These are phyloP conservation scores for Cyberlindnera veronae DNA, from an alignment of 805 yeast genomes.

Conservation along the genomic window DNA sequence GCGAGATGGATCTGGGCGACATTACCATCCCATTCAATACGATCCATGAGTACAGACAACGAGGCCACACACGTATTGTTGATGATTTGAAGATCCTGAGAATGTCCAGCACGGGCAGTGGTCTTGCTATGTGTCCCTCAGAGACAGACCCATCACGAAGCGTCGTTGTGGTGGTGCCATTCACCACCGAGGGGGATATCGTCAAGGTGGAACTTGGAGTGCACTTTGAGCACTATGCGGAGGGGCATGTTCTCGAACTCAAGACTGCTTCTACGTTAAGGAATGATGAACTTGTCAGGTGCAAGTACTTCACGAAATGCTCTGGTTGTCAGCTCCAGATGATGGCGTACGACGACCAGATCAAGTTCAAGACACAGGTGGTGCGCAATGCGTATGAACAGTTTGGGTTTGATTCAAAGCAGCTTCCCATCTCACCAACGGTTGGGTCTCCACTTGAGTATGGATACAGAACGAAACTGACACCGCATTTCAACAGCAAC, in stretches of 20 bases:
- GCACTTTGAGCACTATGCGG: constrained; percentile 68
- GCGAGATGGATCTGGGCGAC: not conserved
- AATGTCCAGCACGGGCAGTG: constrained; percentile 70
- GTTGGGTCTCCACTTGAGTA: constrained; percentile 73
- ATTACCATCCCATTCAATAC: constrained; percentile 4
- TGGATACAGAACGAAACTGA: constrained; percentile 82
- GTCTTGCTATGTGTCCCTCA: constrained; percentile 63
- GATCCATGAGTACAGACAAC: constrained; percentile 6
- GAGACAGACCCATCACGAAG: constrained; percentile 35
- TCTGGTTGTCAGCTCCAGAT: constrained; percentile 94
- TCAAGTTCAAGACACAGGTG: constrained; percentile 63
- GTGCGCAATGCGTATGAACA: constrained; percentile 76
- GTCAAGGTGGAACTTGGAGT: constrained; percentile 67
- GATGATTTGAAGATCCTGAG: constrained; percentile 38
- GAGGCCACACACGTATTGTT: constrained; percentile 2
- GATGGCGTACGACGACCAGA: constrained; percentile 66
- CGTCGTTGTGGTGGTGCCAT: constrained; percentile 73
- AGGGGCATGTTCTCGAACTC: constrained; percentile 63
- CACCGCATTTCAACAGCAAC: constrained; percentile 91
- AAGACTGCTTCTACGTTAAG: constrained; percentile 40
- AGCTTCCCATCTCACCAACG: constrained; percentile 56
- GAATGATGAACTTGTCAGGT: constrained; percentile 53
- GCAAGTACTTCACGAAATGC: constrained; percentile 78
- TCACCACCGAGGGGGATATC: constrained; percentile 77
- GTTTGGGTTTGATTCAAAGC: constrained; percentile 53